These are phyloP conservation scores for Scleroderma bovista DNA, from an alignment of 768 basidiomycete species.

Conservation along the genomic window DNA sequence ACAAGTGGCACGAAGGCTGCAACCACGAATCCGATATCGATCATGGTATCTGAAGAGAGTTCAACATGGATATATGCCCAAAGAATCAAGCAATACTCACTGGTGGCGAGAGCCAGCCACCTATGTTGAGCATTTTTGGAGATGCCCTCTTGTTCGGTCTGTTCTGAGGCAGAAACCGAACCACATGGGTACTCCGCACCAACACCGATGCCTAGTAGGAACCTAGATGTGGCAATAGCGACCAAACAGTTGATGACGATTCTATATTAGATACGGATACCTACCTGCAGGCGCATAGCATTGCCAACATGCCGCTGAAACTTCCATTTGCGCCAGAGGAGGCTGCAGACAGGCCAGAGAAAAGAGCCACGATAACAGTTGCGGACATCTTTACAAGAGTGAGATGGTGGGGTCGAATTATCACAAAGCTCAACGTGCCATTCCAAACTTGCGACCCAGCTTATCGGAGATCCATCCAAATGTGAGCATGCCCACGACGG, in stretches of 20 bases:
- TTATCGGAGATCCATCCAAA: conserved; percentile 87
- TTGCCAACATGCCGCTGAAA: conserved; percentile 63
- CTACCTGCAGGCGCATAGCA: conserved; percentile 76
- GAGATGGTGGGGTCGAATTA: background rate
- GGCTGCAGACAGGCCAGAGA: conserved; percentile 78
- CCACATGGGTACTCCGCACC: conserved; percentile 91
- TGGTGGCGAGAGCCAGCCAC: conserved; percentile 87
- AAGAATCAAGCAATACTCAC: conserved; percentile 36
- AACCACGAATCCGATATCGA: conserved; percentile 78
- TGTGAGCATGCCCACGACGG: conserved; percentile 76
- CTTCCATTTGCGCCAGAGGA: conserved; percentile 74
- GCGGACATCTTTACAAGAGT: conserved; percentile 57
- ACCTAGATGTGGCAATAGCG: conserved; percentile 37
- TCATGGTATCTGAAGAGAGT: conserved; percentile 61
- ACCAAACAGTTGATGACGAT: background rate
- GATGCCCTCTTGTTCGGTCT: conserved; percentile 79
- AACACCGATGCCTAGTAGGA: conserved; percentile 83
- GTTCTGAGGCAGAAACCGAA: conserved; percentile 83
- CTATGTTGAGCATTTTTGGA: conserved; percentile 75
- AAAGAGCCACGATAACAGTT: conserved; percentile 77
- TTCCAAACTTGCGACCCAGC: conserved; percentile 82
- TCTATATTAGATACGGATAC: conserved; percentile 5
- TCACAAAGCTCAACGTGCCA: conserved; percentile 46
- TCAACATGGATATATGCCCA: conserved; percentile 2
- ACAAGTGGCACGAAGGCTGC: conserved; percentile 80